These are phyloP conservation scores for Rhododendron ferrugineum DNA, from an alignment of 148 eudicot species.

Conservation along the genomic window DNA sequence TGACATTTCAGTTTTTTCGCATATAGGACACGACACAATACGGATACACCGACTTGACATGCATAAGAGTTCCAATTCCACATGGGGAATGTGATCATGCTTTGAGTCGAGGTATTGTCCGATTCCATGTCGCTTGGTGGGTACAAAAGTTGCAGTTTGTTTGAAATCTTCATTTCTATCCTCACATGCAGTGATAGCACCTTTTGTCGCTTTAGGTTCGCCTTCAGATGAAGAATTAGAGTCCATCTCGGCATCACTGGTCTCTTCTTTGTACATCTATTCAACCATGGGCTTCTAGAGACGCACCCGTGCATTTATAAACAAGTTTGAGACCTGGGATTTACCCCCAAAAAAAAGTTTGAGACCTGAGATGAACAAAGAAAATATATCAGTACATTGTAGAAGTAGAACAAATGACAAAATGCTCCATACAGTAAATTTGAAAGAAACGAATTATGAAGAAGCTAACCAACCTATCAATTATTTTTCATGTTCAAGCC, in stretches of 20 bases:
- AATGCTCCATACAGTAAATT: neutral
- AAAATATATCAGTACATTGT: neutral
- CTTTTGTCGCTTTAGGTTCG: conserved; percentile 9
- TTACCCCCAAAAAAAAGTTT: too few relatives aligned
- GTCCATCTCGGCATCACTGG: conserved; percentile 19
- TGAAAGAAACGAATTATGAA: too few relatives aligned
- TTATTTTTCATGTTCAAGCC: too few relatives aligned
- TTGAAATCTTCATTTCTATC: conserved; percentile 14
- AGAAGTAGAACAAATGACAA: neutral
- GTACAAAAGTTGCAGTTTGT: conserved; percentile 10
- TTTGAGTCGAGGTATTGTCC: conserved; percentile 2
- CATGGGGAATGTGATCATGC: neutral
- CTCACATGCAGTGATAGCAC: neutral
- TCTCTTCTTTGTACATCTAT: conserved; percentile 34
- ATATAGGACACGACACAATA: too few relatives aligned
- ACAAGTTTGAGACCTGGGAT: conserved; percentile 69
- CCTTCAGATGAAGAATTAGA: conserved; percentile 21
- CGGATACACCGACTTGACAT: too few relatives aligned
- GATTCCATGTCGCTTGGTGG: neutral
- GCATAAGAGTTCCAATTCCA: neutral
- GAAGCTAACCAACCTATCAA: too few relatives aligned
- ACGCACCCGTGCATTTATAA: conserved; percentile 70
- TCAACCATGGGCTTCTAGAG: conserved; percentile 79
- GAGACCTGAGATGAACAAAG: conserved; percentile 41
- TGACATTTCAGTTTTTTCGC: too few relatives aligned